These are phyloP conservation scores for Zelopaecilomyces penicillatus DNA, from an alignment of 2,329 filamentous ascomycete species.

Conservation along the genomic window DNA sequence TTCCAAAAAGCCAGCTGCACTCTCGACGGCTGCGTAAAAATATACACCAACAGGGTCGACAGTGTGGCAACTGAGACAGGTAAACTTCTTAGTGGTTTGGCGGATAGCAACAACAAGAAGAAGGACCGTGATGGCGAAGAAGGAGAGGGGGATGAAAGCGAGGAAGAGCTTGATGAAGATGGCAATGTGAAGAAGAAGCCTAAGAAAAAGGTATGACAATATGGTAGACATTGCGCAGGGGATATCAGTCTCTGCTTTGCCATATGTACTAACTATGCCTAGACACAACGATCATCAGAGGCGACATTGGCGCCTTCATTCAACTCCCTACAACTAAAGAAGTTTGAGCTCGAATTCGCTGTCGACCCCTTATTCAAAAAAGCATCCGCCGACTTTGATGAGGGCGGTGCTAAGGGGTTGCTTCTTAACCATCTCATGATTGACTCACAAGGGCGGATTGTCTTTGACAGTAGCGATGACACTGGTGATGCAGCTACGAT, in stretches of 20 bases:
- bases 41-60: conserved; percentile 96
- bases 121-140: conserved; percentile 57
- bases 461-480: conserved; percentile 98
- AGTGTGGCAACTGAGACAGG: conserved; percentile 97
- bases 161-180: conserved; percentile 56
- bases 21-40: conserved; percentile 95
- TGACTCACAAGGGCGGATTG: conserved; percentile 82
- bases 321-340: conserved; percentile 82
- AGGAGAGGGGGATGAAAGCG: conserved; percentile 59
- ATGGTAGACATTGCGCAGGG: conserved; percentile 5
- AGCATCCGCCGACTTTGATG: conserved; percentile 94
- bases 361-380: conserved; percentile 99
- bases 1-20: conserved; percentile 98
- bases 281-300: conserved; percentile 73
- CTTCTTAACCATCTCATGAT: conserved; percentile 96
- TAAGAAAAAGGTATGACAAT: conserved; percentile 59
- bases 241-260: conserved; percentile 11
- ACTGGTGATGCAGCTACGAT: conserved; percentile 39
- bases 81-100: conserved; percentile 85
- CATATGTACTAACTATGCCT: background rate
- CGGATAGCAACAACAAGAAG: conserved; percentile 75
- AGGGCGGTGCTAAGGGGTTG: conserved; percentile 91
- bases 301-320: conserved; percentile 89
- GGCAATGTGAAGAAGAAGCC: conserved; percentile 52
- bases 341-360: conserved; percentile 92